Evolutionary conservation across 768 basidiomycete species (phyloP).

Genomic region (Mycena chlorophos): DNA sequence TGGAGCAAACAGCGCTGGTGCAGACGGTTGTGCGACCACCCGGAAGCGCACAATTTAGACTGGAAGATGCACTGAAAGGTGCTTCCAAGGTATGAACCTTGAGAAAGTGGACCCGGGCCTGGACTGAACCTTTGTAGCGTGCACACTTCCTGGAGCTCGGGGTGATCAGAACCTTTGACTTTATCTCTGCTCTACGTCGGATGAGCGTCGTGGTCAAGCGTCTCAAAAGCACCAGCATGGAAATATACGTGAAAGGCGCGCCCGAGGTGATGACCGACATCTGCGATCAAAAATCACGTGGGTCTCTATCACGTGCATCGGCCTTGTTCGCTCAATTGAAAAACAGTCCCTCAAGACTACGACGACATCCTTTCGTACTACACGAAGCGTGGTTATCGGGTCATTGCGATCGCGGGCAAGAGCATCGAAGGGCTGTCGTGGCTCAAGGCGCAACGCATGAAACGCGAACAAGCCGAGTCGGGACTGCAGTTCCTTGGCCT

Average conservation of each 20-base stretch:
- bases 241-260: constrained; percentile 98
- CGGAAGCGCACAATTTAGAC: constrained; percentile 83
- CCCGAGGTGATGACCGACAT: constrained; percentile 98
- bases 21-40: constrained; percentile 96
- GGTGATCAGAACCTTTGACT: constrained; percentile 94
- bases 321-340: background rate
- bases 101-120: background rate
- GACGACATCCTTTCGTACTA: constrained; percentile 96
- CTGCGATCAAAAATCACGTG: constrained; percentile 89
- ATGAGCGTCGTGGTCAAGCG: constrained; percentile 99
- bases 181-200: constrained; percentile 86
- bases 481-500: constrained; percentile 88
- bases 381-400: constrained; percentile 93
- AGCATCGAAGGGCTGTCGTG: constrained; percentile 91
- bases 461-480: constrained; percentile 93
- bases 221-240: constrained; percentile 92
- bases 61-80: constrained; percentile 92
- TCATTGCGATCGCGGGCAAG: constrained; percentile 98
- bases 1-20: constrained; percentile 84
- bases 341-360: constrained; percentile 89
- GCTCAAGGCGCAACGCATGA: constrained; percentile 96
- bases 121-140: constrained; percentile 51
- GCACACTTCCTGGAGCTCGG: constrained; percentile 97
- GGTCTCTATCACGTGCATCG: constrained; percentile 30
- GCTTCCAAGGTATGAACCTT: constrained; percentile 62